phyloP scores from a whole-genome alignment of 306 rosid species.

The Pyrus communis region DNA sequence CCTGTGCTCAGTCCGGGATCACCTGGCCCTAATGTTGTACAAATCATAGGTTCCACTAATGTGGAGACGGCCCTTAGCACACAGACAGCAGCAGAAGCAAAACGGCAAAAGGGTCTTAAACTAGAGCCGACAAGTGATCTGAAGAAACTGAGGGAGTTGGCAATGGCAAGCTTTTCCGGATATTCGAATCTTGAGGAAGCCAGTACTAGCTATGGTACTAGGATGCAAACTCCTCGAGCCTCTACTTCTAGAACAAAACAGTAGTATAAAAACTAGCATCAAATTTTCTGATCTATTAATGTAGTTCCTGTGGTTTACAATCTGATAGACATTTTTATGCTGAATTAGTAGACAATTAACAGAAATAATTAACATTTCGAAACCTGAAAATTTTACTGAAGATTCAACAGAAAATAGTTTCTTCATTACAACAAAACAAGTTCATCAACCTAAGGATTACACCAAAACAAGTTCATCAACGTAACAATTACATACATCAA shows the following conservation, averaged over 20 bases:
- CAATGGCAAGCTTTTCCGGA: constrained; percentile 54
- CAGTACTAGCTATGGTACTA: constrained; percentile 42
- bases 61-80: constrained; percentile 2
- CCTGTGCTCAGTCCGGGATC: constrained; percentile 50
- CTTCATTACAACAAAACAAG: background rate
- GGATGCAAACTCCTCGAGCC: background rate
- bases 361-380: background rate
- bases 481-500: background rate
- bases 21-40: constrained; percentile 23
- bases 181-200: constrained; percentile 34
- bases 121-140: constrained; percentile 34
- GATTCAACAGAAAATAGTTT: background rate
- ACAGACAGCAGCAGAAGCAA: constrained; percentile 37
- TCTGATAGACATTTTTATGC: background rate
- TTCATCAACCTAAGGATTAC: background rate
- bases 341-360: background rate
- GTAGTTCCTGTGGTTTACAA: background rate
- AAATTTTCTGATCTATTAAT: too few relatives aligned
- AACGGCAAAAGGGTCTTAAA: constrained; percentile 32
- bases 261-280: background rate
- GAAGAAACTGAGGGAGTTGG: constrained; percentile 49
- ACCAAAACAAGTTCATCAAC: background rate
- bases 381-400: background rate
- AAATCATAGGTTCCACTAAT: constrained; percentile 10
- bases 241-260: background rate